Base-by-base conservation (phyloP, 2,329 filamentous ascomycete species). In the Colletotrichum costaricense region DNA sequence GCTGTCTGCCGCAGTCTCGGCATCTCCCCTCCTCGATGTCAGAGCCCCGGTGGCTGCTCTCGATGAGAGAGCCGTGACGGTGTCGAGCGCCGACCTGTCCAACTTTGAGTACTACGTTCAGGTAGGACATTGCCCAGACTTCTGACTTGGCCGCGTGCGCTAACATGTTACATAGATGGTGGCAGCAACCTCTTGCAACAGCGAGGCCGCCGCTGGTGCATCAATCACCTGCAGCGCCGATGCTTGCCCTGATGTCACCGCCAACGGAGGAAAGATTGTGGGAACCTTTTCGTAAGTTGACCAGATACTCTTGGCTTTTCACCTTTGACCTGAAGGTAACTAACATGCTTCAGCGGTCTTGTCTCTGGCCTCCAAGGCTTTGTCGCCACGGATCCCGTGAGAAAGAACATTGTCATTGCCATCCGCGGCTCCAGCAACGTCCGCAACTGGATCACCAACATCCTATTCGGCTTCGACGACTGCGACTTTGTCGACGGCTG, bases 381-480 rank as follows among this genome's bases (percentile, higher is more conserved):
- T 70, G 83, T 91, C 26, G 85, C 86, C 30, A 81, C 86, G 26
- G 90, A 92, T 78, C 75, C 82, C 22, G 79, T 78, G 28, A 85
- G 84, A 75, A 76, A 84, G 67, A 83, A 89, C 70, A 90, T 93
- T 72, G 88, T 93, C 60, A 79, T 92, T 55, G 85, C 89, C 38
- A 86, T 92, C 81, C 88, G 90, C 54, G 92, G 92, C 76, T 89
- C 88, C 63, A 80, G 81, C 72, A 89, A 88, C 56, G 76, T 92
- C 73, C 86, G 86, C 64, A 93, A 93, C 85, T 93, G 87, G 86
- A 84, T 93, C 76, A 85, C 89, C 65, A 88, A 93, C 74, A n/a
- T 84, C 69, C 63, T 81, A 69, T 84, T 84, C 57, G 60, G 35
- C 64, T 79, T 76, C 30, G 73, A 73, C 3, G 73, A 75, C 74